Percentiles rank a stretch among this genome's conserved stretches.
phyloP scores from a whole-genome alignment of 2,329 filamentous ascomycete species.

The Aspergillus piperis region DNA sequence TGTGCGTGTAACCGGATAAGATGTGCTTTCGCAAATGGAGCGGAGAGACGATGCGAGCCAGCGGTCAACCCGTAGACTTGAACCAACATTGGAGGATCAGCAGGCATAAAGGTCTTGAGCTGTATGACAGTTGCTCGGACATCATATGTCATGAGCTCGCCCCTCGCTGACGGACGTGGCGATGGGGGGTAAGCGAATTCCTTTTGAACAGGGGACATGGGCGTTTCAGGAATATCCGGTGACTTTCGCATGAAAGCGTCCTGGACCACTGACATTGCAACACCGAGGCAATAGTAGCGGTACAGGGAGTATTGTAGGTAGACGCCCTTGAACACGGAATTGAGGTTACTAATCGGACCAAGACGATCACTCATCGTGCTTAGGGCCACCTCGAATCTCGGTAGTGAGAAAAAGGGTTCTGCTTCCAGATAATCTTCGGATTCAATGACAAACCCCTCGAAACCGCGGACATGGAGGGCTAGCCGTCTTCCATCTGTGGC shows the following conservation, averaged over 20 bases:
- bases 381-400: constrained; percentile 82
- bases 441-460: constrained; percentile 91
- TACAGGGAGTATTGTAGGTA: constrained; percentile 89
- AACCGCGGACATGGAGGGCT: constrained; percentile 74
- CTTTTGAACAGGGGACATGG: constrained; percentile 14
- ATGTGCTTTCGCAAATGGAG: constrained; percentile 75
- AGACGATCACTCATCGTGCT: constrained; percentile 83
- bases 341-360: constrained; percentile 83
- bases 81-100: constrained; percentile 87
- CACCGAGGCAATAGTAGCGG: constrained; percentile 83
- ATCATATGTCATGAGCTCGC: constrained; percentile 78
- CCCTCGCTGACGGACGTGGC: constrained; percentile 30
- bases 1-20: constrained; percentile 84
- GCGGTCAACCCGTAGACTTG: constrained; percentile 81
- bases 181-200: constrained; percentile 27
- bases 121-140: constrained; percentile 80
- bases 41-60: constrained; percentile 83
- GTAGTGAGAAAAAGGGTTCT: constrained; percentile 83
- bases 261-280: constrained; percentile 74
- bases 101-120: constrained; percentile 83
- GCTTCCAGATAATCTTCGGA: constrained; percentile 78
- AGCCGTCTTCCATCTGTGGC: constrained; percentile 77
- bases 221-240: constrained; percentile 15
- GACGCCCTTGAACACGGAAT: constrained; percentile 76
- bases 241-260: constrained; percentile 59